A percentile compares a stretch with the other conserved stretches of the same genome.
Evolutionary conservation across 768 basidiomycete genomes (phyloP).

Genomic region (Boletales sp.): DNA sequence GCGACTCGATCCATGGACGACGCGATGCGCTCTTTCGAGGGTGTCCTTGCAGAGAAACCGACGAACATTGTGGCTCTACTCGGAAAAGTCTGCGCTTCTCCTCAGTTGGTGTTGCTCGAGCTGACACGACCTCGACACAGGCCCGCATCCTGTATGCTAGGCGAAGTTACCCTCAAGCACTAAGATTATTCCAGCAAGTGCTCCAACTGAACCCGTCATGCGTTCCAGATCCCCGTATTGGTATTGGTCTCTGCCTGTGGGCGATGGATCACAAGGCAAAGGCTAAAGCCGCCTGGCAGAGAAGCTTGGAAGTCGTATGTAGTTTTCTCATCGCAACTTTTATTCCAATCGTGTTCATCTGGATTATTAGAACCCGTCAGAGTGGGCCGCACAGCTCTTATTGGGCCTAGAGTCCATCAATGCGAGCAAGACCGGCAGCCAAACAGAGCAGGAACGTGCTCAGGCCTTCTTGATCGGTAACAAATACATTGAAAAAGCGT

Average conservation of each 20-base stretch:
- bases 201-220: constrained; percentile 74
- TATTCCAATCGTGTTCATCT: background rate
- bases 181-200: constrained; percentile 84
- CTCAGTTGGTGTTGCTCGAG: background rate
- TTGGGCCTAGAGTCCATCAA: constrained; percentile 88
- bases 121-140: constrained; percentile 33
- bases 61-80: constrained; percentile 85
- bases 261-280: constrained; percentile 77
- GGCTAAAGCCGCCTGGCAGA: constrained; percentile 87
- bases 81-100: constrained; percentile 59
- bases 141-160: constrained; percentile 83
- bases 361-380: constrained; percentile 59
- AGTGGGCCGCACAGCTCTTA: constrained; percentile 77
- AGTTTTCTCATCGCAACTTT: background rate
- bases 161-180: constrained; percentile 71
- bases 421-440: constrained; percentile 68
- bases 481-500: constrained; percentile 70
- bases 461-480: constrained; percentile 62
- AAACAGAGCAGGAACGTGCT: constrained; percentile 59
- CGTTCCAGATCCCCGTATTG: constrained; percentile 90
- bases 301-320: constrained; percentile 81
- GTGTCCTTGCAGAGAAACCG: constrained; percentile 71
- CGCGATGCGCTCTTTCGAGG: constrained; percentile 78
- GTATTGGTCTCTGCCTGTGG: constrained; percentile 94
- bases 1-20: constrained; percentile 79